These are phyloP conservation scores for Malassezia brasiliensis DNA, from an alignment of 1,284 basidiomycete species.

Conservation along the genomic window DNA sequence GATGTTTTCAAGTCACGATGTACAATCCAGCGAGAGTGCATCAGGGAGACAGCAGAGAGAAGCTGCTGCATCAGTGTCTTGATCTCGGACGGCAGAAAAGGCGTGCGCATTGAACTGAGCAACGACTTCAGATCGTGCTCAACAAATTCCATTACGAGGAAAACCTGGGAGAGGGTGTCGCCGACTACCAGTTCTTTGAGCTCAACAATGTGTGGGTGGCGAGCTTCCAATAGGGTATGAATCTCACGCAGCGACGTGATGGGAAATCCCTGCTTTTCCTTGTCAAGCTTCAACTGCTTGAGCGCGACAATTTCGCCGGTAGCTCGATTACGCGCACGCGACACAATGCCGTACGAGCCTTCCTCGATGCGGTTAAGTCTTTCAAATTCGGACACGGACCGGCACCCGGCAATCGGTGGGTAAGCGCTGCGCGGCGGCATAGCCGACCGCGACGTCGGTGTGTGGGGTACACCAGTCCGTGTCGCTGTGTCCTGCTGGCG, in stretches of 20 bases:
- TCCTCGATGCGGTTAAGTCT: constrained; percentile 93
- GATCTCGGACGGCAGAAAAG: constrained; percentile 92
- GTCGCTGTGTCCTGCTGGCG: background rate
- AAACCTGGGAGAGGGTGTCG: constrained; percentile 96
- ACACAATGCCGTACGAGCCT: constrained; percentile 95
- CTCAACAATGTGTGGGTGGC: constrained; percentile 85
- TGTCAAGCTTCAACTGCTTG: constrained; percentile 95
- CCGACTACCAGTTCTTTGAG: constrained; percentile 95
- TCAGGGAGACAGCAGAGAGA: constrained; percentile 80
- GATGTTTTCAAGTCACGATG: constrained; percentile 96
- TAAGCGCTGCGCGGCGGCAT: constrained; percentile 15
- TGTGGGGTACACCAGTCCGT: background rate
- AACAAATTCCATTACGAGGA: constrained; percentile 98
- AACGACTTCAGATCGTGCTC: constrained; percentile 98
- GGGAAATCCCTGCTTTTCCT: constrained; percentile 95
- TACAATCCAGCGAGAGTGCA: constrained; percentile 92
- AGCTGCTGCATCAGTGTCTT: constrained; percentile 92
- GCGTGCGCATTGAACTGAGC: constrained; percentile 73
- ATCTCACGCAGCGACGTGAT: constrained; percentile 93
- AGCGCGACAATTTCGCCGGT: constrained; percentile 82
- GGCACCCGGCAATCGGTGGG: constrained; percentile 27
- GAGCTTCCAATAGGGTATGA: constrained; percentile 69
- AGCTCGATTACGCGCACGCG: constrained; percentile 63
- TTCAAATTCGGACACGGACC: constrained; percentile 37
- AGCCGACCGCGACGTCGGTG: background rate